Conservation (phyloP, 768 basidiomycete species). For the Phanerochaete sordida region DNA sequence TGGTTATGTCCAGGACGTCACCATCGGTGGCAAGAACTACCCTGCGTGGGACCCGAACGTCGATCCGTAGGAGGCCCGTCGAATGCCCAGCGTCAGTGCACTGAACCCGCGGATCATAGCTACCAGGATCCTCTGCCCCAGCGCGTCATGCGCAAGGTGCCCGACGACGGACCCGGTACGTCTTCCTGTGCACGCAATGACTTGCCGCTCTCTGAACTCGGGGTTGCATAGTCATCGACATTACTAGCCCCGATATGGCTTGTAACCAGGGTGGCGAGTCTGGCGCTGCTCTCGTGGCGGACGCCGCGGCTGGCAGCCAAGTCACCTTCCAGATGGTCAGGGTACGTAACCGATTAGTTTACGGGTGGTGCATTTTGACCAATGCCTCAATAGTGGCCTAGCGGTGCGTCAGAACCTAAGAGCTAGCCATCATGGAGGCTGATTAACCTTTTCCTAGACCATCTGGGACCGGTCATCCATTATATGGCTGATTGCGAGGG, state of each 20-base stretch:
- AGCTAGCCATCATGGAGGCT: not conserved
- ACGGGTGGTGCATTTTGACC: not conserved
- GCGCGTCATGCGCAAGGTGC: conserved; percentile 28
- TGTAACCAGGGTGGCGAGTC: conserved; percentile 39
- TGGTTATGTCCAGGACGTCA: conserved; percentile 20
- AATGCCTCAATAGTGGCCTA: conserved; percentile 20
- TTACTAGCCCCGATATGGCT: conserved; percentile 35
- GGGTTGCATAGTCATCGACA: conserved; percentile 16
- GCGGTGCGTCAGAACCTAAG: conserved; percentile 7
- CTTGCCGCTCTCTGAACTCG: not conserved
- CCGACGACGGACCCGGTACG: conserved; percentile 28
- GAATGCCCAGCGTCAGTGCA: not conserved
- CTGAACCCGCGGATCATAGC: conserved; percentile 6
- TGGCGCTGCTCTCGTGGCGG: conserved; percentile 32
- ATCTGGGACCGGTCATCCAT: conserved; percentile 47
- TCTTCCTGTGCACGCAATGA: not conserved
- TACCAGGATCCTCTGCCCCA: conserved; percentile 21
- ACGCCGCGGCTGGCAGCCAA: conserved; percentile 37
- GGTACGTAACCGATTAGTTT: conserved; percentile 27
- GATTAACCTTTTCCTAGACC: conserved; percentile 30
- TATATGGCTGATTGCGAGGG: conserved; percentile 50
- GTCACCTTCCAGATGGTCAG: conserved; percentile 42
- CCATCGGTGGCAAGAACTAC: conserved; percentile 19
- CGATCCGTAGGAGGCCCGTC: conserved; percentile 22
- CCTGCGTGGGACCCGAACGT: conserved; percentile 24